Percentiles rank a stretch among this genome's conserved stretches.
phyloP scores from a whole-genome alignment of 2,329 filamentous ascomycete species.

The Cryphonectria nitschkei region DNA sequence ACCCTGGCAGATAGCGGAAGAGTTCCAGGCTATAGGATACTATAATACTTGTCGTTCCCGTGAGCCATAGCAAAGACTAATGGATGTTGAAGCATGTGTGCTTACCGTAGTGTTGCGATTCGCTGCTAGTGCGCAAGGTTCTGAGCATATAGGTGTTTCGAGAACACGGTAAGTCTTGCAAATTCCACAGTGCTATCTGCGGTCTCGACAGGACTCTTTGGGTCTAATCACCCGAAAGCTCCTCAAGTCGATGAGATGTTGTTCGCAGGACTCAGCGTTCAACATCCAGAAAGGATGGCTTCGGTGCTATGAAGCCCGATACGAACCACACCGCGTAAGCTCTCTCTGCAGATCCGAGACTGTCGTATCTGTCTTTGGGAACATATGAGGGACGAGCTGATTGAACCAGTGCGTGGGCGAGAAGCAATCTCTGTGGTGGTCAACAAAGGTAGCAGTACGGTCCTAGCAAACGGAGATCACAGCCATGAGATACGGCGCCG shows the following conservation, averaged over 20 bases:
- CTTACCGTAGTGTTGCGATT: not conserved
- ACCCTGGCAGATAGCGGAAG: constrained; percentile 5
- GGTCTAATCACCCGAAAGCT: not conserved
- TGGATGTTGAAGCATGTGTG: not conserved
- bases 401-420: not conserved
- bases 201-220: not conserved
- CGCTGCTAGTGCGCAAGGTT: not conserved
- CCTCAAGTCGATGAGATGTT: not conserved
- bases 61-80: not conserved
- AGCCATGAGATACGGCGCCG: constrained; percentile 2
- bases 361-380: not conserved
- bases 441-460: not conserved
- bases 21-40: not conserved
- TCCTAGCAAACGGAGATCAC: not conserved
- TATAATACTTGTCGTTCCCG: not conserved
- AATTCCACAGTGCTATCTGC: not conserved
- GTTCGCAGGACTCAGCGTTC: not conserved
- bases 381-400: not conserved
- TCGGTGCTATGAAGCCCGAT: not conserved
- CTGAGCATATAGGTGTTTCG: not conserved
- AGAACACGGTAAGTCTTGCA: not conserved
- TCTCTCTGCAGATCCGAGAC: not conserved
- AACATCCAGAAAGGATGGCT: not conserved
- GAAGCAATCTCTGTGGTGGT: not conserved
- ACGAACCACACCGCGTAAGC: not conserved